phyloP scores from a whole-genome alignment of 495 filamentous ascomycete genomes.

The Hyaloscypha variabilis region DNA sequence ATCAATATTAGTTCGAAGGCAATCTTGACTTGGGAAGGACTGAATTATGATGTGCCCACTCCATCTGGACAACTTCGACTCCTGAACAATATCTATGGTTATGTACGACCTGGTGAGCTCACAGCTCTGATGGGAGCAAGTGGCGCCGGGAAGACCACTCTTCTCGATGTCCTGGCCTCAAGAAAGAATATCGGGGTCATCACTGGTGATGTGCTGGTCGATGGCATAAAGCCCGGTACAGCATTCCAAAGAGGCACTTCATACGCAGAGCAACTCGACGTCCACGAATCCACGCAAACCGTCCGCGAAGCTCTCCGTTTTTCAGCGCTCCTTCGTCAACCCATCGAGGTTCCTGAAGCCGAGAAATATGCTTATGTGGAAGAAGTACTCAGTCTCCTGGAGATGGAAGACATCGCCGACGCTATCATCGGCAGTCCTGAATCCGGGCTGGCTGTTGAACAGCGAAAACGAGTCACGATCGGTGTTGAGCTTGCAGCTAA shows the following conservation, averaged over 20 bases:
- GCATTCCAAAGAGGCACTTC: constrained; percentile 84
- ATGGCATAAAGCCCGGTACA: constrained; percentile 66
- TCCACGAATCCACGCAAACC: constrained; percentile 64
- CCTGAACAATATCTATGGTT: constrained; percentile 73
- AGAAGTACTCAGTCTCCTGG: constrained; percentile 59
- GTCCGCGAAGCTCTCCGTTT: constrained; percentile 51
- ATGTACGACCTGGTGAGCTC: constrained; percentile 80
- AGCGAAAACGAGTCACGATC: constrained; percentile 88
- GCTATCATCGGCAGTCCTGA: constrained; percentile 80
- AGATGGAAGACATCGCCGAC: constrained; percentile 83
- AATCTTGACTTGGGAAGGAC: constrained; percentile 64
- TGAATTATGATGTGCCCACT: constrained; percentile 67
- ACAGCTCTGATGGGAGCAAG: constrained; percentile 75
- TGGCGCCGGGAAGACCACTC: constrained; percentile 73
- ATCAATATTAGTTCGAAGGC: constrained; percentile 66
- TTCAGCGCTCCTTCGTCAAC: constrained; percentile 51
- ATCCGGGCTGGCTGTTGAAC: constrained; percentile 83
- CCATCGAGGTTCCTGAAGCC: constrained; percentile 38
- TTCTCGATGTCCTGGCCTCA: constrained; percentile 63
- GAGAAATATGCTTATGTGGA: constrained; percentile 66
- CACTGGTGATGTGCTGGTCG: constrained; percentile 78
- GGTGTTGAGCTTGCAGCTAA: constrained; percentile 87
- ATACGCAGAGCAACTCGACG: constrained; percentile 86
- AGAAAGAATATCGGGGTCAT: constrained; percentile 46
- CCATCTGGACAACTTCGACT: constrained; percentile 63